phyloP scores from a whole-genome alignment of 148 eudicot species.

The Arctostaphylos glauca region DNA sequence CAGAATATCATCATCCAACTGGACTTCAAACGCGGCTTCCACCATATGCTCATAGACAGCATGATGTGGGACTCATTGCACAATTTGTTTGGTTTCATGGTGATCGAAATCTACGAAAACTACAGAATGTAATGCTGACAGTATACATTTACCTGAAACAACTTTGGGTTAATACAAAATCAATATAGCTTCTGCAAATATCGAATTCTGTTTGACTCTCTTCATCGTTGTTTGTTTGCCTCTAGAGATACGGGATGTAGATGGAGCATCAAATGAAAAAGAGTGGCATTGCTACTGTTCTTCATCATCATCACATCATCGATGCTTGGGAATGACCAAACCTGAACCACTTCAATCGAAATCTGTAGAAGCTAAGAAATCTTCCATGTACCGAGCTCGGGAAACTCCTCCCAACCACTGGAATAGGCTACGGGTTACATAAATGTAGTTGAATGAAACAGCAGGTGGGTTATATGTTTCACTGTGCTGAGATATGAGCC shows the following conservation, averaged over 20 bases:
- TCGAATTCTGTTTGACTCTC: not conserved
- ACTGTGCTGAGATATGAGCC: not conserved
- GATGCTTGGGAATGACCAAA: slow-evolving; percentile 72
- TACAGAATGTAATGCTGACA: not conserved
- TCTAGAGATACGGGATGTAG: not conserved
- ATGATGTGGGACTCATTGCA: too few relatives aligned
- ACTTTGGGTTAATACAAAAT: not conserved
- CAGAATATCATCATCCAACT: not conserved
- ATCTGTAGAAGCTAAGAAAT: slow-evolving; percentile 85
- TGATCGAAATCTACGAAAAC: not conserved
- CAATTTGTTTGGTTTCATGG: too few relatives aligned
- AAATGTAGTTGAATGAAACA: not conserved
- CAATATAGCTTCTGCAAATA: not conserved
- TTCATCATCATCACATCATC: slow-evolving; percentile 28
- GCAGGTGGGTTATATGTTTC: not conserved
- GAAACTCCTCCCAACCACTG: too few relatives aligned
- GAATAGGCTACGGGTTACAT: too few relatives aligned
- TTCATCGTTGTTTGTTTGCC: not conserved
- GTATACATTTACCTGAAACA: not conserved
- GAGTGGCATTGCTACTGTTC: not conserved
- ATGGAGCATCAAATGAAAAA: not conserved
- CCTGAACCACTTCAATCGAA: slow-evolving; percentile 74
- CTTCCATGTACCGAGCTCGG: slow-evolving; percentile 88
- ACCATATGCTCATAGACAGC: not conserved
- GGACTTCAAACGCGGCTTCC: not conserved